phyloP scores from a whole-genome alignment of 2,329 filamentous ascomycete species.

The Alternaria viburni region DNA sequence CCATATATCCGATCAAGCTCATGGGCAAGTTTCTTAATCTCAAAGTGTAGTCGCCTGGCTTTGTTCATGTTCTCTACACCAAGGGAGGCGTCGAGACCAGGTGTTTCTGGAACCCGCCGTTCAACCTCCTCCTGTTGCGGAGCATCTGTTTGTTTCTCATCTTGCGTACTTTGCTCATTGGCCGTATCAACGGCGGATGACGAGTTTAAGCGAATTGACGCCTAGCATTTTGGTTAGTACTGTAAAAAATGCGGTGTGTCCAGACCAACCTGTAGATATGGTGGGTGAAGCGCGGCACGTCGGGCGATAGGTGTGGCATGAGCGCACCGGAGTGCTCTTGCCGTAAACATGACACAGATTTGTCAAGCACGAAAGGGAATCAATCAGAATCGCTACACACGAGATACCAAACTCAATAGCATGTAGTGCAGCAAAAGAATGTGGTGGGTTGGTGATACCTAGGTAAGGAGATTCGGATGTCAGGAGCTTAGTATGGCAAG shows the following conservation, averaged over 20 bases:
- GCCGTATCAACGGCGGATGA: background rate
- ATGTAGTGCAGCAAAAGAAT: background rate
- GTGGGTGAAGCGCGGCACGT: background rate
- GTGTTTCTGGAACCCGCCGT: background rate
- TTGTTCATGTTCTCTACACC: background rate
- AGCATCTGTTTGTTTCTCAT: background rate
- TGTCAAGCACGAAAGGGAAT: background rate
- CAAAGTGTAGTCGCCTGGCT: background rate
- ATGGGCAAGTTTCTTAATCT: background rate
- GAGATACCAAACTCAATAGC: background rate
- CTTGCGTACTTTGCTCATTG: background rate
- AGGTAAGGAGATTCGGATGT: background rate
- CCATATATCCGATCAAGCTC: background rate
- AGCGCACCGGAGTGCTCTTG: background rate
- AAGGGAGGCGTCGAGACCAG: background rate
- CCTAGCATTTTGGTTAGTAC: background rate
- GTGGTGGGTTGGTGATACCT: background rate
- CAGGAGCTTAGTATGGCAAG: background rate
- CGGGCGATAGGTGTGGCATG: background rate
- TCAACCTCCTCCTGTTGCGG: background rate
- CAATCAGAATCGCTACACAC: background rate
- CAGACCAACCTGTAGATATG: background rate
- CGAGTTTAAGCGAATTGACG: background rate
- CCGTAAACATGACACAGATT: background rate
- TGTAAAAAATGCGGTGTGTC: background rate